Conservation (phyloP, 768 basidiomycete species). For the Suillus lakei region DNA sequence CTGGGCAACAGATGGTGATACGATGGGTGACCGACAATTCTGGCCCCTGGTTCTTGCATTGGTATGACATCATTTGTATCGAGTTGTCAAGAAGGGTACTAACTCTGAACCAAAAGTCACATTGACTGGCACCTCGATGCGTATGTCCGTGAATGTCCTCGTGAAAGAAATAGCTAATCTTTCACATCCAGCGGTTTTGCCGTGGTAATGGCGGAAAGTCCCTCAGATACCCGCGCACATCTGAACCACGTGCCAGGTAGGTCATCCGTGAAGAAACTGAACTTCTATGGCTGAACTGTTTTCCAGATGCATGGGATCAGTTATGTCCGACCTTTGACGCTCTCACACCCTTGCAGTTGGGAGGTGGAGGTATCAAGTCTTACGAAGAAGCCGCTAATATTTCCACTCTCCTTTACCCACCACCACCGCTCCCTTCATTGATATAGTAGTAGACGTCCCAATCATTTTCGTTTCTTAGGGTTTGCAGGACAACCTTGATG, state of each 20-base stretch:
- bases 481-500: background rate
- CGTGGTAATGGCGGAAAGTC: conserved; percentile 34
- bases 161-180: background rate
- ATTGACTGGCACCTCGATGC: conserved; percentile 23
- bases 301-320: conserved; percentile 27
- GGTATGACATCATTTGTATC: conserved; percentile 10
- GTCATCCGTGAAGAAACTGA: background rate
- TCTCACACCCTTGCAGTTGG: conserved; percentile 22
- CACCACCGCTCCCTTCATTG: background rate
- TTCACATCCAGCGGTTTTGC: conserved; percentile 30
- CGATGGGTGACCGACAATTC: conserved; percentile 59
- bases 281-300: background rate
- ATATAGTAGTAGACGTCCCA: too few relatives aligned
- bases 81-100: background rate
- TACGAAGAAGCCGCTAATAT: conserved; percentile 22
- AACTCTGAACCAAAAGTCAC: conserved; percentile 13
- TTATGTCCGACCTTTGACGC: conserved; percentile 30
- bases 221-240: conserved; percentile 4
- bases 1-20: conserved; percentile 39
- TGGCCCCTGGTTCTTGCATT: conserved; percentile 42
- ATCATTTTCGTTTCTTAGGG: background rate
- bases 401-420: conserved; percentile 18
- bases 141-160: conserved; percentile 8
- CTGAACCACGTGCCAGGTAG: background rate
- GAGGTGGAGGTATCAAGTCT: conserved; percentile 21